These are phyloP conservation scores for Termitomyces sp. DNA, from an alignment of 768 basidiomycete genomes.

Conservation along the genomic window DNA sequence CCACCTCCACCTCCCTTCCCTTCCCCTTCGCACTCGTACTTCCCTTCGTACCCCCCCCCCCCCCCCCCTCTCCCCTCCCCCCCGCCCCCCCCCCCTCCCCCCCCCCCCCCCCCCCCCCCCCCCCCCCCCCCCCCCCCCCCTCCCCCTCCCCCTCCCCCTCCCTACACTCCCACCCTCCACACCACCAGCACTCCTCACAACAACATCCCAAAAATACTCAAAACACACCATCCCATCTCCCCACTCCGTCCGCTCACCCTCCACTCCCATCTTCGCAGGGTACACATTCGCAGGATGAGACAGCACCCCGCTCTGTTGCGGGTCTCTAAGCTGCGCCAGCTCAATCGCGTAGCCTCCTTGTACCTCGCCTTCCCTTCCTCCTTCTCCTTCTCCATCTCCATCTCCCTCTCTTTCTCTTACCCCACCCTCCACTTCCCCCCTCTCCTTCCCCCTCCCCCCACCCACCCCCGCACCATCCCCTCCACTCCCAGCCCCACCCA, in stretches of 20 bases:
- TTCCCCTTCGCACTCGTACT: not conserved
- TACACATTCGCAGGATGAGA: constrained; percentile 31
- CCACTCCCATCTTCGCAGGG: constrained; percentile 17
- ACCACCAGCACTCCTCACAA: not conserved
- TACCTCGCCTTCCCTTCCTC: not conserved
- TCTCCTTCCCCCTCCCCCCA: constrained; percentile 1
- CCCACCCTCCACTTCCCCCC: too few species aligned
- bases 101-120: too few species aligned
- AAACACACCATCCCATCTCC: constrained; percentile 34
- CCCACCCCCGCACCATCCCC: too few species aligned
- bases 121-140: too few species aligned
- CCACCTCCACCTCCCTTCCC: not conserved
- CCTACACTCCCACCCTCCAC: not conserved
- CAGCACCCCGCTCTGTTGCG: constrained; percentile 31
- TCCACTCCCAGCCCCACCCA: too few species aligned
- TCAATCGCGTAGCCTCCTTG: constrained; percentile 24
- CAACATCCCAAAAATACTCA: constrained; percentile 24
- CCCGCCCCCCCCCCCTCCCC: not conserved
- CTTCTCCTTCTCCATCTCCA: too few species aligned
- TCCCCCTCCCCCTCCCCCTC: not conserved
- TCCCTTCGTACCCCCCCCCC: too few species aligned
- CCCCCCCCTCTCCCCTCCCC: not conserved
- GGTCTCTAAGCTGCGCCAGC: constrained; percentile 32
- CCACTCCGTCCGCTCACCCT: constrained; percentile 21
- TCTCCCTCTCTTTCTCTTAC: not conserved